These are phyloP conservation scores for Botrytis medusae DNA, from an alignment of 2,329 filamentous ascomycete genomes.

Conservation along the genomic window DNA sequence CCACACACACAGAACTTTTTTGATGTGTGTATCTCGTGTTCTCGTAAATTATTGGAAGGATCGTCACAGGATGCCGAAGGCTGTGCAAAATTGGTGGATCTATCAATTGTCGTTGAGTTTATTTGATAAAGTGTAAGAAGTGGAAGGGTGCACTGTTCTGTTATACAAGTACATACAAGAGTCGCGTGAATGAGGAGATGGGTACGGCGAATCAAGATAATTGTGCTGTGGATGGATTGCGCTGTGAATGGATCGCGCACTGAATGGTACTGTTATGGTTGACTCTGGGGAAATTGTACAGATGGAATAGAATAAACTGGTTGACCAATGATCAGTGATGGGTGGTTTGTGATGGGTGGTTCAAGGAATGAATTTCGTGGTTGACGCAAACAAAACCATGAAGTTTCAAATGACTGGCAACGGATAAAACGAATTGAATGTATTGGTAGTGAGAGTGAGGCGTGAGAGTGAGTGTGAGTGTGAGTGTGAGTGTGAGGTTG, in stretches of 20 bases:
- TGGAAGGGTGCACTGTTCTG: background rate
- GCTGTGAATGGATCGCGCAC: background rate
- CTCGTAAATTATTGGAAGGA: constrained; percentile 20
- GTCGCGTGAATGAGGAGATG: background rate
- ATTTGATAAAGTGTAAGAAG: background rate
- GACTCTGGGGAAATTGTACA: background rate
- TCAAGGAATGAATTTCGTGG: background rate
- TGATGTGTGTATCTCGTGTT: constrained; percentile 23
- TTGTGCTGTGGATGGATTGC: background rate
- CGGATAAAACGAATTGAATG: background rate
- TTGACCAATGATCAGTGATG: background rate
- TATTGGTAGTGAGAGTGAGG: background rate
- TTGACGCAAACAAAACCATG: background rate
- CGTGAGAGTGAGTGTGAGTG: background rate
- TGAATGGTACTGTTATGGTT: background rate
- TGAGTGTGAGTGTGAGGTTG: too few species aligned
- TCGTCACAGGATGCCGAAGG: constrained; percentile 16
- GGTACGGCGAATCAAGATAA: background rate
- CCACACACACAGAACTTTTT: background rate
- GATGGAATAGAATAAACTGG: background rate
- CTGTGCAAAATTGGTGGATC: constrained; percentile 13
- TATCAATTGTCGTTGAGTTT: background rate
- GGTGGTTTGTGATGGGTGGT: background rate
- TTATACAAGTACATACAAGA: constrained; percentile 3
- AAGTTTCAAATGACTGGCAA: background rate